Evolutionary conservation across 2,329 filamentous ascomycete genomes (phyloP), one percentile per base, ranked within the genome.

Genomic region (Monosporascus sp.): DNA sequence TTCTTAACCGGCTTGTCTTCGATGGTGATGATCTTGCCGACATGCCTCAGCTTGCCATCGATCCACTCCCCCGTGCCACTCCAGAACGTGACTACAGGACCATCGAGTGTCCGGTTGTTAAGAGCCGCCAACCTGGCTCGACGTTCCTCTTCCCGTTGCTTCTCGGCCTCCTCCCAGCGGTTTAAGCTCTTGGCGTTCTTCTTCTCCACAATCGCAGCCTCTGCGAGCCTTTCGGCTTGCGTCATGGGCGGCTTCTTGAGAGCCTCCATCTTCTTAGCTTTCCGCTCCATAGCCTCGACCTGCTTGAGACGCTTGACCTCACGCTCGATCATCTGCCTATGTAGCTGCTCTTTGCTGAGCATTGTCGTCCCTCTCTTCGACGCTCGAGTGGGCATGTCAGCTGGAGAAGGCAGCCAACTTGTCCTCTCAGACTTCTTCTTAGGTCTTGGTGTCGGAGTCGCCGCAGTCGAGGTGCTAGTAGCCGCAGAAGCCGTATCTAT

Each of bases 101-200:
- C 94, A 51, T 93, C 86, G 8, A 97, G 79, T 49, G 88, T 90
- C 48, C 92, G 84, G 68, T 91, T 90, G 64, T 96, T 89, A 61
- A 97, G 76, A 16, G 93, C 94, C 40, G 93, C 91, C 48, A 97
- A 77, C 72, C 88, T 93, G 41, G 86, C 88, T 58, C 85, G 82
- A 56, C 93, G 82, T 65, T 96, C 89, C 63, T 93, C 90, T 60
- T 92, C 88, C 54, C 93, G 85, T 68, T 88, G 85, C 72, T 91
- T 91, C 73, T 99, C 94, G 7, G 91, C 89, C 69, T 91, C 88
- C 70, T 97, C 92, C 92, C 93, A 97, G 52, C 90, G 81, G 66
- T 93, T 97, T 65, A 96, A 74, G 70, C 88, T 97, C 78, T 90
- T 95, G 61, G 87, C 82, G 70, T 99, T 97, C 63, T 86, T 79